Percentiles rank a stretch among this genome's conserved stretches.
These are phyloP conservation scores for Coemansia sp. DNA, from an alignment of 192 early-diverging fungal genomes.

Conservation along the genomic window DNA sequence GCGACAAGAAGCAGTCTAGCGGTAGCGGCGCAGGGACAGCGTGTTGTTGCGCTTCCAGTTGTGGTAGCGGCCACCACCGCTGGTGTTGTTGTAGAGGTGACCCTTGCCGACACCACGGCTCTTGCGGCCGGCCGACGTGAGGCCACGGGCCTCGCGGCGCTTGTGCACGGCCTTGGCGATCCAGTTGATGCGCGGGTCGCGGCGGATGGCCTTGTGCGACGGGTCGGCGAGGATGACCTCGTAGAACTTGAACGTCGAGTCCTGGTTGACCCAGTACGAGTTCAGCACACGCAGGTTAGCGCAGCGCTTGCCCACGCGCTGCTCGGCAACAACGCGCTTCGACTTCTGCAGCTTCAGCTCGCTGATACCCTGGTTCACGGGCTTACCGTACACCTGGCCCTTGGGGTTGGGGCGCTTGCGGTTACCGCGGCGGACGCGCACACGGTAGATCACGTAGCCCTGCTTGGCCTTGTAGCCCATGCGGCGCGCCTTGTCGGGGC, in stretches of 20 bases:
- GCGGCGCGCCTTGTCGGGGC: slow-evolving; percentile 98
- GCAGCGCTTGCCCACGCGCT: slow-evolving; percentile 97
- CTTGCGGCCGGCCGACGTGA: slow-evolving; percentile 96
- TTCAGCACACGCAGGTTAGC: slow-evolving; percentile 96
- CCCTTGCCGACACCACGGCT: slow-evolving; percentile 97
- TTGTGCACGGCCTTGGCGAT: slow-evolving; percentile 97
- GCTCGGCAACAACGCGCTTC: slow-evolving; percentile 88
- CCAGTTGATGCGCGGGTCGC: slow-evolving; percentile 99
- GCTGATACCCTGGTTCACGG: slow-evolving; percentile 94
- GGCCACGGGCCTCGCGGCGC: slow-evolving; percentile 96
- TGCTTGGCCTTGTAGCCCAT: slow-evolving; percentile 99
- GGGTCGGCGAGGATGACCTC: slow-evolving; percentile 99
- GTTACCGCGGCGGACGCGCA: slow-evolving; percentile 97
- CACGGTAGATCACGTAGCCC: slow-evolving; percentile 98
- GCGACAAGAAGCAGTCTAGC: slow-evolving; percentile 52
- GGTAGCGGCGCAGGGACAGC: slow-evolving; percentile 88
- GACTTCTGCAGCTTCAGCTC: slow-evolving; percentile 99
- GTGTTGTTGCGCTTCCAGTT: slow-evolving; percentile 95
- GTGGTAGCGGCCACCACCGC: slow-evolving; percentile 88
- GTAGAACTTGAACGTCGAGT: slow-evolving; percentile 98
- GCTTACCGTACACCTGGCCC: slow-evolving; percentile 99
- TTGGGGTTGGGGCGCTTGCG: slow-evolving; percentile 97
- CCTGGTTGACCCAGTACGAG: slow-evolving; percentile 99
- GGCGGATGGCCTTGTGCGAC: slow-evolving; percentile 95
- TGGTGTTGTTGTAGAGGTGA: slow-evolving; percentile 94